Evolutionary conservation across 139 green algal species (phyloP), one percentile per base, ranked within the genome.

Genomic region (Marvania coccoides): DNA sequence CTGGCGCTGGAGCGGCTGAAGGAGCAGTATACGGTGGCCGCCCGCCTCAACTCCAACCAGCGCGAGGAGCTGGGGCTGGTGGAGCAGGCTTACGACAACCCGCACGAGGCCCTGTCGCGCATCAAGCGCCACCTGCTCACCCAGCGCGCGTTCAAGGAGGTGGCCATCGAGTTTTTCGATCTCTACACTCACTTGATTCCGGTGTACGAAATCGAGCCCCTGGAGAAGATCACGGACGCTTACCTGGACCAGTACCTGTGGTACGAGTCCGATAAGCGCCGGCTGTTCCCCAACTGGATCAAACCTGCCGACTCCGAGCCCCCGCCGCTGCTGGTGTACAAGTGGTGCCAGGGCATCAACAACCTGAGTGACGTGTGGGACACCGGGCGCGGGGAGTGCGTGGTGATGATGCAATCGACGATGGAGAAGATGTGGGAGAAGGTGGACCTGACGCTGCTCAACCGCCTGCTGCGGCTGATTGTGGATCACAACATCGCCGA

Each of bases 61-160:
- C 75, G 95, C 23, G 95, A 99, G 81, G 95, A 99, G 88, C 83
- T 99, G 63, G 95, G 94, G 15, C 80, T 99, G 26, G 95, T 99
- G 40, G 95, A 99, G 87, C 92, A 97, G 70, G 95, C 95, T 34
- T 99, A 99, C 70, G 95, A 99, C 88, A 99, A 99, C 83, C 95
- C 95, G 2, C 95, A 99, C 70, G 95, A 99, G 83, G 90, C 91
- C 31, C 79, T 99, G 63, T 87, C 87, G 40, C 84, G 95, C 60
- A 98, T 99, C 85, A 99, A 99, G 88, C 89, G 95, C 28, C 94
- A 99, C 79, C 84, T 99, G 78, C 90, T 99, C 35, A 97, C 93
- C 1, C 89, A 97, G 81, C 83, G 94, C 38, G 77, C 88, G 33
- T 99, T 99, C 86, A 99, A 99, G 81, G 94, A 99, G 80, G 89